Base-by-base conservation (phyloP, 805 yeast species). In the Metschnikowia drakensbergensis region DNA sequence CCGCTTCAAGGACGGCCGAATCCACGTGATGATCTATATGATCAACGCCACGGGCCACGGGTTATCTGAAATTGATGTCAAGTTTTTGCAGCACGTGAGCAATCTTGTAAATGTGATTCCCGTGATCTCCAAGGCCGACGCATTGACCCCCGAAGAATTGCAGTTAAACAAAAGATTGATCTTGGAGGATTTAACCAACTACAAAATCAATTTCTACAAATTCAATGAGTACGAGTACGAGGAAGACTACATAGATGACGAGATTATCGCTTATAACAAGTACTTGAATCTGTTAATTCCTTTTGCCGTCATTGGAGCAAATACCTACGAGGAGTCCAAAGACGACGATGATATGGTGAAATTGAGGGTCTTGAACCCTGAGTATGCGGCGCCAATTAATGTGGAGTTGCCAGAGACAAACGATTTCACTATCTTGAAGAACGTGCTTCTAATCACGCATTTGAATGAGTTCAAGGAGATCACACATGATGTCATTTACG, bases 401-500 rank as follows among this genome's bases (percentile, higher is more conserved):
- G 77, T 83, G 43, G 88, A 83, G 59, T 81, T 84, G 65, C 84
- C 91, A 31, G 84, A 84, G 47, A 76, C 80, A 53, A 84, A 89
- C 54, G 97, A 90, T 67, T 86, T 90, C 63, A 80, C 88, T 38
- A 79, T 86, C 37, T 75, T 90, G 65, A 83, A 90, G 65, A 88
- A 88, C 60, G 81, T 90, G 3, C 71, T 90, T 51, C 77, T 90
- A 60, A 85, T 87, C 59, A 83, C 94, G 13, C 96, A 89, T 68
- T 77, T 90, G 67, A 84, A 84, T 63, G 97, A 90, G 63, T 81
- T 90, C 67, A 88, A 88, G 69, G 97, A 90, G 59, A 77, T 80
- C 60, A 90, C 97, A 6, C 95, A 87, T 64, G 96, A 89, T 64
- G 78, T 83, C 36, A 72, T 90, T 54, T 90, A 90, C 66, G 97